A percentile compares a stretch with the other conserved stretches of the same genome.
Conservation (phyloP, 1,284 basidiomycete genomes). For the Naganishia sp. region DNA sequence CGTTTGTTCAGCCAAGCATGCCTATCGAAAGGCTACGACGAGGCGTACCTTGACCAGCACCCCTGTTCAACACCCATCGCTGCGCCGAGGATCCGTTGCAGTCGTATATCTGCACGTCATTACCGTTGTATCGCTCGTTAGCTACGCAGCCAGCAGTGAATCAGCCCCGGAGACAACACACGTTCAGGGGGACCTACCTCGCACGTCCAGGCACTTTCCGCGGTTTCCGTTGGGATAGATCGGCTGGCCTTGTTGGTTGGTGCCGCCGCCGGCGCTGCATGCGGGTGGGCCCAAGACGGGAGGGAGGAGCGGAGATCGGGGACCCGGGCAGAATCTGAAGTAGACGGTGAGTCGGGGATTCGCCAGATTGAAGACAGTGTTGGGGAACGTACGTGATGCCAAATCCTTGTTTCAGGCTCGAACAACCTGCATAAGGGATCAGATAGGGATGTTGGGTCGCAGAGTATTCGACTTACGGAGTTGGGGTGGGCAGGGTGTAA, state of each 20-base stretch:
- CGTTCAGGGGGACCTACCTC: conserved; percentile 4
- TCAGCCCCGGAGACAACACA: not conserved
- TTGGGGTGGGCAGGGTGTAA: conserved; percentile 10
- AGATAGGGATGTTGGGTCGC: not conserved
- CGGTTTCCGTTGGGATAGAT: conserved; percentile 24
- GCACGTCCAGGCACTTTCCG: conserved; percentile 15
- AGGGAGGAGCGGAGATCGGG: conserved; percentile 12
- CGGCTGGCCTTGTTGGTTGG: not conserved
- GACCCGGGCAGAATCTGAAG: conserved; percentile 6
- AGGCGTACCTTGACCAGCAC: conserved; percentile 24
- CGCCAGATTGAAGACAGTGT: too few relatives aligned
- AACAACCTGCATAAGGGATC: not conserved
- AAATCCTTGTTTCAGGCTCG: conserved; percentile 17
- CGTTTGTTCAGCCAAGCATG: not conserved
- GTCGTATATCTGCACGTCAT: conserved; percentile 19
- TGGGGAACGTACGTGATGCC: conserved; percentile 8
- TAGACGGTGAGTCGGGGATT: not conserved
- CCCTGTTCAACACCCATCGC: conserved; percentile 29
- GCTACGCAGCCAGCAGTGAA: not conserved
- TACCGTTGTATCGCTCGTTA: conserved; percentile 10
- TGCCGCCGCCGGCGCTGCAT: not conserved
- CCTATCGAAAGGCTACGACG: not conserved
- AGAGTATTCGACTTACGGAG: conserved; percentile 1
- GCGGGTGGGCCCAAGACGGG: conserved; percentile 3
- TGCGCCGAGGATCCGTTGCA: conserved; percentile 23